phyloP scores from a whole-genome alignment of 208 protist species.

The Leishmania major region DNA sequence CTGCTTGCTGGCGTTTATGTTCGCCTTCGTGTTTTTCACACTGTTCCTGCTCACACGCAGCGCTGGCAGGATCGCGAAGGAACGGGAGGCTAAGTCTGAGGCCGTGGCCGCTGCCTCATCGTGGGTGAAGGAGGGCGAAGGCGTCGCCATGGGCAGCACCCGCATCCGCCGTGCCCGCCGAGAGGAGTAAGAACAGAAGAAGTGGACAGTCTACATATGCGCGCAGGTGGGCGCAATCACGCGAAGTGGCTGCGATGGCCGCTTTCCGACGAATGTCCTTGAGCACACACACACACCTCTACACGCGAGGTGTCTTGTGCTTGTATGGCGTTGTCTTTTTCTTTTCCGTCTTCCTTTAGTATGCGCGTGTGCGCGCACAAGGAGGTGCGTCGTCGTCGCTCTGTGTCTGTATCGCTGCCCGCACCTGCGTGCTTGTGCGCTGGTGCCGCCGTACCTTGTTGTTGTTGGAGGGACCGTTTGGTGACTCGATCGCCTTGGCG shows the following conservation, averaged over 20 bases:
- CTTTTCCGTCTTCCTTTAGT: too few species aligned
- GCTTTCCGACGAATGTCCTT: neutral
- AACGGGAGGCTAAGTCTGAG: constrained; percentile 23
- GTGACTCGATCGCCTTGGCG: neutral
- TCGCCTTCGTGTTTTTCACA: constrained; percentile 20
- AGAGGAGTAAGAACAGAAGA: constrained; percentile 20
- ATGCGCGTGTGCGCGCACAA: neutral
- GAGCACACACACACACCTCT: neutral
- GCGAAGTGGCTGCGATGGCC: neutral
- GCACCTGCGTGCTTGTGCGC: neutral
- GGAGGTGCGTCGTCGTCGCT: neutral
- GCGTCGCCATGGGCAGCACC: constrained; percentile 20
- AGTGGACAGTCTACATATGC: neutral
- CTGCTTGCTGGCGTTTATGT: constrained; percentile 37
- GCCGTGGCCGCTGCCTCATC: neutral
- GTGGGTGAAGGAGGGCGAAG: neutral
- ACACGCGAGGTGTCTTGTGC: neutral
- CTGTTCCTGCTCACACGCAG: constrained; percentile 31
- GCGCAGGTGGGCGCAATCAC: neutral
- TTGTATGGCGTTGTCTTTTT: neutral
- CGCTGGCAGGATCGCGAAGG: constrained; percentile 28
- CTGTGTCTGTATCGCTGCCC: neutral
- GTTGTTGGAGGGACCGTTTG: neutral
- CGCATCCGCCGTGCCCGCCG: constrained; percentile 32
- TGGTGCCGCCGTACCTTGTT: neutral